These are phyloP conservation scores for Silybum marianum DNA, from an alignment of 129 eudicot species.

Conservation along the genomic window DNA sequence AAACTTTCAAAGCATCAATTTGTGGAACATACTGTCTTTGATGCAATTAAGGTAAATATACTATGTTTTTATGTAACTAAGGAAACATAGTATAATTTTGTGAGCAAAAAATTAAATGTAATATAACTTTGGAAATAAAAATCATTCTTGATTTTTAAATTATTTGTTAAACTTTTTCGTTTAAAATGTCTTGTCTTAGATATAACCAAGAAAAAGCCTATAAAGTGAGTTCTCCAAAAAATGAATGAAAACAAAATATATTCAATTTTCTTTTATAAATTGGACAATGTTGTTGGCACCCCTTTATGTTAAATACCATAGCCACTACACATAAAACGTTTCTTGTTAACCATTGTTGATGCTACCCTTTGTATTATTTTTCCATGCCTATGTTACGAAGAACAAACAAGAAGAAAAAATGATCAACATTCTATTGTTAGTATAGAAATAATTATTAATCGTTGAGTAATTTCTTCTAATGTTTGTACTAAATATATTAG, in stretches of 20 bases:
- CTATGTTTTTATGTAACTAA: no score
- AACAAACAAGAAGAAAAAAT: not conserved
- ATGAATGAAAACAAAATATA: no score
- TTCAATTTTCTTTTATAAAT: no score
- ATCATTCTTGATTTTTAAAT: no score
- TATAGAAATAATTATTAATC: no score
- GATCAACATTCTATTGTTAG: not conserved
- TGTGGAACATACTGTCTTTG: not conserved
- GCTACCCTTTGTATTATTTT: not conserved
- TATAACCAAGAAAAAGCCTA: no score
- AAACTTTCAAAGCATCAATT: not conserved
- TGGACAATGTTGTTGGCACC: no score
- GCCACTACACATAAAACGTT: not conserved
- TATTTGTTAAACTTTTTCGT: no score
- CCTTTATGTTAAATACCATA: no score
- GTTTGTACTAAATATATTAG: not conserved
- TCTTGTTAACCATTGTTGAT: not conserved
- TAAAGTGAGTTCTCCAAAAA: no score
- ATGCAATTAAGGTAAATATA: not conserved
- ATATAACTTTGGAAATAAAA: not conserved
- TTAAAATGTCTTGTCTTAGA: no score
- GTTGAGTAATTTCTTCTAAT: not conserved
- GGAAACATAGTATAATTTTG: no score
- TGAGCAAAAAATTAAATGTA: not conserved
- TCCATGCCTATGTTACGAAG: not conserved